phyloP scores from a whole-genome alignment of 2,329 filamentous ascomycete genomes.

The Calcarisporium arbuscula region DNA sequence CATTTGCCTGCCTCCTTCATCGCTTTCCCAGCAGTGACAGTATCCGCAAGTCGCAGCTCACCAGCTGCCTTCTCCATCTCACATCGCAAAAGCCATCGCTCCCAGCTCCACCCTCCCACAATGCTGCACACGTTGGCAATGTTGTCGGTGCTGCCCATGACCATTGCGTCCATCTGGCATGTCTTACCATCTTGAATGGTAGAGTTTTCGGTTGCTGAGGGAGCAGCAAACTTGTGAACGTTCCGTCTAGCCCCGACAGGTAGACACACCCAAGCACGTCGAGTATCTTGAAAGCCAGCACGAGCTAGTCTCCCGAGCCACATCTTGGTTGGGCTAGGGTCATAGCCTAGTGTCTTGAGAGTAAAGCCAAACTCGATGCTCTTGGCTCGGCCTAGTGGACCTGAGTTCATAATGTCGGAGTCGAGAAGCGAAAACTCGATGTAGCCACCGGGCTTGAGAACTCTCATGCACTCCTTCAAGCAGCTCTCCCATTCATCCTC shows the following conservation, averaged over 20 bases:
- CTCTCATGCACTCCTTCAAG: slow-evolving; percentile 78
- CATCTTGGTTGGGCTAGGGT: slow-evolving; percentile 72
- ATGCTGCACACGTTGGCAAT: slow-evolving; percentile 73
- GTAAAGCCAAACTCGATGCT: slow-evolving; percentile 89
- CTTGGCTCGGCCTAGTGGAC: slow-evolving; percentile 71
- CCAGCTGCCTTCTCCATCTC: slow-evolving; percentile 75
- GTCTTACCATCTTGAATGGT: slow-evolving; percentile 35
- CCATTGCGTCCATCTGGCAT: slow-evolving; percentile 55
- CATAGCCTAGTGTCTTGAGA: slow-evolving; percentile 84
- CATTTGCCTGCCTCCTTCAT: slow-evolving; percentile 52
- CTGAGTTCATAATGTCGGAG: slow-evolving; percentile 81
- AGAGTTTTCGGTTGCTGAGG: slow-evolving; percentile 27
- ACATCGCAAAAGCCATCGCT: slow-evolving; percentile 88
- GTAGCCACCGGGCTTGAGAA: slow-evolving; percentile 88
- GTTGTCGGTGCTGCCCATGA: slow-evolving; percentile 61
- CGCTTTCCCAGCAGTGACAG: slow-evolving; percentile 41
- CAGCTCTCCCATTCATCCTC: slow-evolving; percentile 85
- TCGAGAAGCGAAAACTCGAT: slow-evolving; percentile 89
- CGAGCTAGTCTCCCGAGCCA: slow-evolving; percentile 70
- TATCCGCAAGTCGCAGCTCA: slow-evolving; percentile 51
- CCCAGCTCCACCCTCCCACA: slow-evolving; percentile 86
- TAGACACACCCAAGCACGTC: slow-evolving; percentile 82
- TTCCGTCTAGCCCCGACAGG: slow-evolving; percentile 60
- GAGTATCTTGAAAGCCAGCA: slow-evolving; percentile 72
- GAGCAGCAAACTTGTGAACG: slow-evolving; percentile 22